phyloP scores from a whole-genome alignment of 2,329 filamentous ascomycete genomes.

The Dactylellina cionopaga region DNA sequence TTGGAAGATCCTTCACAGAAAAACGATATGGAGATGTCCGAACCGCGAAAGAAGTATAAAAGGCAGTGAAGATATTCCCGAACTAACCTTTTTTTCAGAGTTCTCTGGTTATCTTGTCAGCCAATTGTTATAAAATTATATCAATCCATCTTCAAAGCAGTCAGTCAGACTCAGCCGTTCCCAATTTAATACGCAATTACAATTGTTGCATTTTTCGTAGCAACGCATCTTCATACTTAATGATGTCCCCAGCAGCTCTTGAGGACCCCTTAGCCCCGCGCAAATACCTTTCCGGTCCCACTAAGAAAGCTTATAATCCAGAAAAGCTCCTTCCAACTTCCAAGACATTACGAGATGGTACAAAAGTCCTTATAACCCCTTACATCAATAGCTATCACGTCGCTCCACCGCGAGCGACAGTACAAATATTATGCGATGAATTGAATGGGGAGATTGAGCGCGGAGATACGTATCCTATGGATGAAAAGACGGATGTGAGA shows the following conservation, averaged over 20 bases:
- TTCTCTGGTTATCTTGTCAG: too few species aligned
- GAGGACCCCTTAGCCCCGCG: conserved; percentile 32
- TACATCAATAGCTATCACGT: conserved; percentile 40
- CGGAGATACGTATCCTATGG: conserved; percentile 77
- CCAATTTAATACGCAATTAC: too few species aligned
- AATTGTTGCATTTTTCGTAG: conserved; percentile 35
- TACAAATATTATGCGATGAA: conserved; percentile 68
- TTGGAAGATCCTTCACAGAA: conserved; percentile 9
- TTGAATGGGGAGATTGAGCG: conserved; percentile 76
- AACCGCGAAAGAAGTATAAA: not conserved
- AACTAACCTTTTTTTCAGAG: too few species aligned
- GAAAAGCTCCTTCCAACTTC: conserved; percentile 25
- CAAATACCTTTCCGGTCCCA: conserved; percentile 34
- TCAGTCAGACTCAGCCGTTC: too few species aligned
- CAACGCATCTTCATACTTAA: conserved; percentile 26
- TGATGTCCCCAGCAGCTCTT: conserved; percentile 37
- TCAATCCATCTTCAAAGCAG: too few species aligned
- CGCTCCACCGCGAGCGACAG: not conserved
- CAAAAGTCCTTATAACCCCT: conserved; percentile 26
- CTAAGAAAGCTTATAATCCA: conserved; percentile 8
- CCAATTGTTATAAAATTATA: too few species aligned
- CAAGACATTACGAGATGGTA: conserved; percentile 26
- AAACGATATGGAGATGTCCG: not conserved
- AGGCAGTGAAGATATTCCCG: not conserved
- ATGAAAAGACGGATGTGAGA: conserved; percentile 68